Base-by-base conservation (phyloP, 345 rosid genomes). In the Eutrema japonicum region DNA sequence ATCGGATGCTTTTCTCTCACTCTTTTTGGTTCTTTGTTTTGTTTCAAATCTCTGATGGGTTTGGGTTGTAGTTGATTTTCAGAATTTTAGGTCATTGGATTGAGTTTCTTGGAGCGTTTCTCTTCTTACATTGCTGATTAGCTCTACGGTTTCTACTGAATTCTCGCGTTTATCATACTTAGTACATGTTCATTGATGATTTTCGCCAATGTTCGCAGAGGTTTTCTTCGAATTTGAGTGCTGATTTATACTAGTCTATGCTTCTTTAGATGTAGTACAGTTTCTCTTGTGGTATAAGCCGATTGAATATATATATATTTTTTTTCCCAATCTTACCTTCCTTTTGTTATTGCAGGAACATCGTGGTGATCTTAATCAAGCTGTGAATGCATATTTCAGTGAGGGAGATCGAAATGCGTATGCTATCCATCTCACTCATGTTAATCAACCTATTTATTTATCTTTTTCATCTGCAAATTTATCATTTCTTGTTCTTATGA, bases 301-400 rank as follows among this genome's bases (percentile, higher is more conserved):
- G n/a, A n/a, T n/a, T n/a, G n/a, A n/a, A n/a, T n/a, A n/a, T n/a
- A n/a, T n/a, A n/a, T n/a, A n/a, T n/a, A n/a, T n/a, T n/a, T n/a
- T n/a, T 10, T 10, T 10, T 10, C 12, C 11, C 14, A 56, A 59
- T 59, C 48, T 11, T 40, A 12, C n/a, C 32, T 57, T 50, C 12
- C 12, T 58, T 22, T 46, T 60, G 48, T 60, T 10, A 18, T 32
- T 42, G 41, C 81, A 96, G 99, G 98, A 90, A 74, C 91, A 96
- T 73, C 81, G 77, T 14, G 97, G 96, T 68, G 95, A 92, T 85
- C 92, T 92, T 66, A 92, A 96, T 85, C 90, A 88, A 71, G 97
- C 99, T 59, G 88, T 96, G 68, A 89, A 96, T 86, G 87, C 96
- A 30, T 88, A 88, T 84, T 96, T 92, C 83, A 78, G 71, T 10